phyloP scores from a whole-genome alignment of 83 land plant species.

The Isoetes engelmannii region DNA sequence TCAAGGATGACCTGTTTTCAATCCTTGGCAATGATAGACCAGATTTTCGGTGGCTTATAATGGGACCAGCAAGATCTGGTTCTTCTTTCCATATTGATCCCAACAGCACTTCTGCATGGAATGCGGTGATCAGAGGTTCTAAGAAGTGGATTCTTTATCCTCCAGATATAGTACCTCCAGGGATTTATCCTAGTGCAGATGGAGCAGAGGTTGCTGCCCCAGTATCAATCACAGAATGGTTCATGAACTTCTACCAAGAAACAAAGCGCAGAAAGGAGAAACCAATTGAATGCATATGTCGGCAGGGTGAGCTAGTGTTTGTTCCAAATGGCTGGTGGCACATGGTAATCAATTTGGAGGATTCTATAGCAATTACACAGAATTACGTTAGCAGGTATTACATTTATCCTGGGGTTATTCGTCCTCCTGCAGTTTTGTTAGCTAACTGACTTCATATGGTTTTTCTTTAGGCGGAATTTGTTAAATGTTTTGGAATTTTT shows the following conservation, averaged over 20 bases:
- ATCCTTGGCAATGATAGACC: conserved; percentile 80
- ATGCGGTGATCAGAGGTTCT: conserved; percentile 80
- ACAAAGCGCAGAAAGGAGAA: conserved; percentile 57
- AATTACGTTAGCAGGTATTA: conserved; percentile 89
- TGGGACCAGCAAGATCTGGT: conserved; percentile 93
- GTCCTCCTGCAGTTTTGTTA: neutral
- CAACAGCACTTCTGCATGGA: conserved; percentile 96
- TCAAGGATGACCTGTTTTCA: conserved; percentile 74
- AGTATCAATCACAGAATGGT: conserved; percentile 92
- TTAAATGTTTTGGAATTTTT: conserved; percentile 82
- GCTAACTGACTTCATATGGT: neutral
- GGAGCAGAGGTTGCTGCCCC: conserved; percentile 95
- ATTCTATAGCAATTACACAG: conserved; percentile 91
- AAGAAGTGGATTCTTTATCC: conserved; percentile 97
- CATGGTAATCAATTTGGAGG: conserved; percentile 84
- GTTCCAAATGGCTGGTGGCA: conserved; percentile 99
- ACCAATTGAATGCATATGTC: conserved; percentile 88
- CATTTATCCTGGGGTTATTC: neutral
- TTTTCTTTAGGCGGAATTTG: conserved; percentile 65
- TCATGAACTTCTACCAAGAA: conserved; percentile 84
- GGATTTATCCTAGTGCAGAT: conserved; percentile 91
- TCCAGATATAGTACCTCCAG: conserved; percentile 86
- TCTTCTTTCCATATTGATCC: conserved; percentile 96
- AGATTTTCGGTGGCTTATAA: conserved; percentile 80
- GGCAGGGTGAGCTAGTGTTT: conserved; percentile 84